A percentile compares a stretch with the other conserved stretches of the same genome.
Evolutionary conservation across 352 stramenopile genomes (phyloP).

Genomic region (Phytophthora sp.): DNA sequence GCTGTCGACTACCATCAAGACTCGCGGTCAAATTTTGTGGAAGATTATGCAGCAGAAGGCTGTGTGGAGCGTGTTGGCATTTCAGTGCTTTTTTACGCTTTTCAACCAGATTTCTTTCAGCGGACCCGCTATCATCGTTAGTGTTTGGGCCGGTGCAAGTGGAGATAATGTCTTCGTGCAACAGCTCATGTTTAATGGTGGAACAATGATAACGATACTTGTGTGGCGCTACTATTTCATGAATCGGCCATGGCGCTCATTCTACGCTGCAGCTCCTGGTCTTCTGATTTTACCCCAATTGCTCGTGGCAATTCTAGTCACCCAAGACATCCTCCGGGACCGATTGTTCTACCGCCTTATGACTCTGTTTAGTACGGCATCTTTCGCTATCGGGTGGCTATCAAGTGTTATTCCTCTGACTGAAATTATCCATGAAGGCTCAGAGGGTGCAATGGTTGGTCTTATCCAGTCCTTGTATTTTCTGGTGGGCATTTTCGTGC

Average conservation of each 20-base stretch:
- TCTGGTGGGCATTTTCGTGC: constrained; percentile 37
- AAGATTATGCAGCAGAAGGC: constrained; percentile 64
- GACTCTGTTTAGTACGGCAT: constrained; percentile 15
- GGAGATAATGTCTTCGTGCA: constrained; percentile 33
- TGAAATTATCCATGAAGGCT: constrained; percentile 54
- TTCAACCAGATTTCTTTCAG: constrained; percentile 46
- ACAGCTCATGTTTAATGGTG: constrained; percentile 25
- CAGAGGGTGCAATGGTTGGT: constrained; percentile 43
- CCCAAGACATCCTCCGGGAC: constrained; percentile 27
- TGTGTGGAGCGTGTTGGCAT: constrained; percentile 49
- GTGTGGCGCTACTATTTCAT: constrained; percentile 47
- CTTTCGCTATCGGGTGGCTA: constrained; percentile 14
- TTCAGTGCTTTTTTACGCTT: constrained; percentile 50
- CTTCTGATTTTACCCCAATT: constrained; percentile 34
- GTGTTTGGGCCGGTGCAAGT: constrained; percentile 30
- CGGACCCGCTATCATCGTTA: constrained; percentile 25
- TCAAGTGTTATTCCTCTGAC: constrained; percentile 38
- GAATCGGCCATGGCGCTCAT: constrained; percentile 44
- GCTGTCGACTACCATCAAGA: constrained; percentile 44
- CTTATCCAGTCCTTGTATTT: constrained; percentile 44
- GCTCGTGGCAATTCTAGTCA: constrained; percentile 20
- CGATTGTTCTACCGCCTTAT: constrained; percentile 31
- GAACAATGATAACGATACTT: constrained; percentile 27
- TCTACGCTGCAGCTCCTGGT: constrained; percentile 28
- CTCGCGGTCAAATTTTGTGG: constrained; percentile 47